phyloP scores from a whole-genome alignment of 768 basidiomycete species.

The Saitozyma sp. region DNA sequence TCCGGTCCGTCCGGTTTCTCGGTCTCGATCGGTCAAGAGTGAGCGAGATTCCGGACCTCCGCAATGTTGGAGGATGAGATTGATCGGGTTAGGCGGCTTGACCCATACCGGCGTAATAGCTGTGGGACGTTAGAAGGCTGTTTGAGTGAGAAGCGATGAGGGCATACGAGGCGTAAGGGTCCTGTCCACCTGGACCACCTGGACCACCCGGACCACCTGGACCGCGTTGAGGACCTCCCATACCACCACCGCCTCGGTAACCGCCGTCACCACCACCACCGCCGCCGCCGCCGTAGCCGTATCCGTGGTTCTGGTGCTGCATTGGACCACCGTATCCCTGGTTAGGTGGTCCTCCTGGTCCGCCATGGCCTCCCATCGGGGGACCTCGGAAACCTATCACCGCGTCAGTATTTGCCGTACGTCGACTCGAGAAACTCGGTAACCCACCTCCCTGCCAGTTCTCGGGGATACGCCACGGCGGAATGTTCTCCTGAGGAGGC shows the following conservation, averaged over 20 bases:
- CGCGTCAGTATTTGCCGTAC: slow-evolving; percentile 2
- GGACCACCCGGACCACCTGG: slow-evolving; percentile 19
- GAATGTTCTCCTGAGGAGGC: slow-evolving; percentile 44
- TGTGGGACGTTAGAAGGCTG: slow-evolving; percentile 1
- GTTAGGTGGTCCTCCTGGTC: slow-evolving; percentile 5
- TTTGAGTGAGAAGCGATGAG: not conserved
- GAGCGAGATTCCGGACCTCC: not conserved
- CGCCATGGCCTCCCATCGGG: slow-evolving; percentile 17
- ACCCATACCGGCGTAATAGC: slow-evolving; percentile 39
- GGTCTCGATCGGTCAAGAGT: not conserved
- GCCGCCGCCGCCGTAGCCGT: slow-evolving; percentile 32
- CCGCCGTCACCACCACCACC: slow-evolving; percentile 9
- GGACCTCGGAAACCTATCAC: slow-evolving; percentile 17
- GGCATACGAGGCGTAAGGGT: slow-evolving; percentile 50
- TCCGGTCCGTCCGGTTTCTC: not conserved
- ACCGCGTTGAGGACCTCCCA: slow-evolving; percentile 1
- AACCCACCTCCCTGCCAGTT: slow-evolving; percentile 50
- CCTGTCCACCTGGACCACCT: slow-evolving; percentile 32
- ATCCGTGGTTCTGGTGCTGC: slow-evolving; percentile 21
- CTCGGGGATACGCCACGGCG: slow-evolving; percentile 52
- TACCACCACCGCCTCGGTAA: slow-evolving; percentile 20
- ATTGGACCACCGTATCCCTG: slow-evolving; percentile 7
- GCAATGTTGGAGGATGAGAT: not conserved
- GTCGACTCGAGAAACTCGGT: not conserved
- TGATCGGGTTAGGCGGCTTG: slow-evolving; percentile 18